Conservation (phyloP, 805 yeast genomes). For the Cephaloascus albidus region DNA sequence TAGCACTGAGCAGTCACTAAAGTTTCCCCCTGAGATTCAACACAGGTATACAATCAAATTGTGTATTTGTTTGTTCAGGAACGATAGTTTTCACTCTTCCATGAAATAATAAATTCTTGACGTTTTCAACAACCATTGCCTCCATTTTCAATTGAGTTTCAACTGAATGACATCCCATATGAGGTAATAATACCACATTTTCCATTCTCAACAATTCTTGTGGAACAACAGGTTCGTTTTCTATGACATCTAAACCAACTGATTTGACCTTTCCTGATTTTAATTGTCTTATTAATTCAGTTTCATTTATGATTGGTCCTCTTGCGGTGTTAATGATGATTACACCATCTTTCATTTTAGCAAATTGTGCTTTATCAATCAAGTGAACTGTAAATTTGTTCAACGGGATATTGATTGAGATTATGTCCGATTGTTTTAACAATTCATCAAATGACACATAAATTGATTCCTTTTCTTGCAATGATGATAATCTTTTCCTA, state of each 20-base stretch:
- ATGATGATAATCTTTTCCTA: slow-evolving; percentile 48
- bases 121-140: slow-evolving; percentile 63
- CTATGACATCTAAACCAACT: slow-evolving; percentile 72
- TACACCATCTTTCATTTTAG: slow-evolving; percentile 71
- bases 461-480: slow-evolving; percentile 59
- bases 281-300: slow-evolving; percentile 43
- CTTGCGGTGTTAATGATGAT: slow-evolving; percentile 79
- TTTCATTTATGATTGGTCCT: slow-evolving; percentile 73
- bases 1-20: too few relatives aligned
- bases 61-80: slow-evolving; percentile 56
- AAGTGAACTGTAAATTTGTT: slow-evolving; percentile 64
- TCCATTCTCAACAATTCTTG: slow-evolving; percentile 52
- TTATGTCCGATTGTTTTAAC: slow-evolving; percentile 51
- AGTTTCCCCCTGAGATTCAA: too few relatives aligned
- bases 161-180: slow-evolving; percentile 74
- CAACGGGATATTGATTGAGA: slow-evolving; percentile 72
- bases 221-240: slow-evolving; percentile 60
- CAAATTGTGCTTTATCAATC: slow-evolving; percentile 49
- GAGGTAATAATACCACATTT: slow-evolving; percentile 77
- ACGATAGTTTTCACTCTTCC: slow-evolving; percentile 71
- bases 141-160: slow-evolving; percentile 82
- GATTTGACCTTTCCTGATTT: slow-evolving; percentile 59
- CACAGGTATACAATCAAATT: slow-evolving; percentile 3
- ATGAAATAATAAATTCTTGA: slow-evolving; percentile 41
- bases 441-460: slow-evolving; percentile 69